Conservation (phyloP, 2,329 filamentous ascomycete genomes). For the Cercospora citrullina region DNA sequence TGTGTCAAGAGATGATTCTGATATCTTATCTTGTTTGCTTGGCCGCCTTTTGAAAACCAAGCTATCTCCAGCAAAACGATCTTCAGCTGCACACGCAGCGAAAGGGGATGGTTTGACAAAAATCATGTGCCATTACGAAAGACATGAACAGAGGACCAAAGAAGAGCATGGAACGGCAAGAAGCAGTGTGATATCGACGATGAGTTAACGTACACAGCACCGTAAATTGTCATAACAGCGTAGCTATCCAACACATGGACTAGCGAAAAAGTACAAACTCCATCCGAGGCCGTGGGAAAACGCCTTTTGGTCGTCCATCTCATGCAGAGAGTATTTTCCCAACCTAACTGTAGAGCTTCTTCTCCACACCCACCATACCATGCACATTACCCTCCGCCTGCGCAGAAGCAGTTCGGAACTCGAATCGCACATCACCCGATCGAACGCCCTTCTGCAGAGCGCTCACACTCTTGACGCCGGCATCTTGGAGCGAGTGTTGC, state of each 20-base stretch:
- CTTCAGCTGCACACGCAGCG: background rate
- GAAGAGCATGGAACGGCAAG: background rate
- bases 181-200: background rate
- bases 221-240: background rate
- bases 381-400: constrained; percentile 97
- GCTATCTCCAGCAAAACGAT: background rate
- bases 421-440: constrained; percentile 79
- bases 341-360: constrained; percentile 76
- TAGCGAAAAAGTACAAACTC: background rate
- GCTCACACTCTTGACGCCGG: constrained; percentile 76
- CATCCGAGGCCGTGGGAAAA: background rate
- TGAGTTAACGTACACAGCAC: background rate
- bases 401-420: constrained; percentile 89
- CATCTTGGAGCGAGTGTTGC: constrained; percentile 97
- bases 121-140: background rate
- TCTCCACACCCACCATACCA: constrained; percentile 95
- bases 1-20: background rate
- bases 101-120: background rate
- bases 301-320: constrained; percentile 3
- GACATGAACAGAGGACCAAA: background rate
- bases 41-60: background rate
- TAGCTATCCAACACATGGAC: background rate
- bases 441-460: constrained; percentile 75
- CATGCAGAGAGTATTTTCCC: background rate
- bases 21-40: background rate